Evolutionary conservation across 352 stramenopile species (phyloP).

Genomic region (Phytopythium chamaehyphon): DNA sequence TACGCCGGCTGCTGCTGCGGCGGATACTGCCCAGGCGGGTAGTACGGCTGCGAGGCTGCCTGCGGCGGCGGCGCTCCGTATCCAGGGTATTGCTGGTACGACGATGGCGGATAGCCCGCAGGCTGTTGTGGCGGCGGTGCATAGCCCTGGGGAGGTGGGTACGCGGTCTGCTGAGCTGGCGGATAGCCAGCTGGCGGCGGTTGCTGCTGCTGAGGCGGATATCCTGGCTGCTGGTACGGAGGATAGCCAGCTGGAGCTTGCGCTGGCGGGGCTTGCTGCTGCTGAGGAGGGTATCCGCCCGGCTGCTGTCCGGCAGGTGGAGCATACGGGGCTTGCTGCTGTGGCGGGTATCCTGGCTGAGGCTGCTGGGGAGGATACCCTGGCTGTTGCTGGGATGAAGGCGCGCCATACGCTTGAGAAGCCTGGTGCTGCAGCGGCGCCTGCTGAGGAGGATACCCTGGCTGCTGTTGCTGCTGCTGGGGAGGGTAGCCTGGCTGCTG

Average conservation of each 20-base stretch:
- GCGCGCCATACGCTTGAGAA: conserved; percentile 16
- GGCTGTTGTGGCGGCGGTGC: conserved; percentile 10
- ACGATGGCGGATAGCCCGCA: conserved; percentile 15
- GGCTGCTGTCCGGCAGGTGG: conserved; percentile 19
- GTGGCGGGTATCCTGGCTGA: conserved; percentile 18
- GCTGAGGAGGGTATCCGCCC: conserved; percentile 11
- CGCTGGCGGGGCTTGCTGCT: conserved; percentile 5
- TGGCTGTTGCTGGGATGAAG: conserved; percentile 17
- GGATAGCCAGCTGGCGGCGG: conserved; percentile 12
- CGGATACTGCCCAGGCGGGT: conserved; percentile 19
- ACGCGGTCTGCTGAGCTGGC: conserved; percentile 11
- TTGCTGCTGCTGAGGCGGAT: conserved; percentile 15
- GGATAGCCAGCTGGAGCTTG: conserved; percentile 12
- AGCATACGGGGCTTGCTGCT: conserved; percentile 16
- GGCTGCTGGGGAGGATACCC: conserved; percentile 24
- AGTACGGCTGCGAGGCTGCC: conserved; percentile 12
- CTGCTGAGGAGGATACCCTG: conserved; percentile 20
- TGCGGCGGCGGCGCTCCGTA: conserved; percentile 12
- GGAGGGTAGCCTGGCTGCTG: conserved; percentile 21
- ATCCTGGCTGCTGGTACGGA: conserved; percentile 9
- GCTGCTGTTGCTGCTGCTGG: conserved; percentile 14
- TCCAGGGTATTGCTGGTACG: conserved; percentile 10
- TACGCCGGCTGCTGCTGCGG: conserved; percentile 26
- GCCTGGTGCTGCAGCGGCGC: too few species aligned
- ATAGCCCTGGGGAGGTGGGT: conserved; percentile 13